Conservation (phyloP, 768 basidiomycete species). For the Rhizopogon vesiculosus region DNA sequence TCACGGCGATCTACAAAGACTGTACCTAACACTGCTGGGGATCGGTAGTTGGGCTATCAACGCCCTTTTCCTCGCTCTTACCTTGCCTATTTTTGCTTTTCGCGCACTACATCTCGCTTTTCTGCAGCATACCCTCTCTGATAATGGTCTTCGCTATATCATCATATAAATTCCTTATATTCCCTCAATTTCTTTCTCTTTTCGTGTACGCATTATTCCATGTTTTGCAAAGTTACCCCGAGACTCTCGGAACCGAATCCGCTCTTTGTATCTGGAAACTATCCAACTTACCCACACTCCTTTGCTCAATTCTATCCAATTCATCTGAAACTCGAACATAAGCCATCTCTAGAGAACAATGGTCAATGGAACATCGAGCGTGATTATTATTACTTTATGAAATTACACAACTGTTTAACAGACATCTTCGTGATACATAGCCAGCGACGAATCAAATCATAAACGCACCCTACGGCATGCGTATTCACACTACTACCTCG, state of each 20-base stretch:
- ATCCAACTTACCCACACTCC: background rate
- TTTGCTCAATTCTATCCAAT: background rate
- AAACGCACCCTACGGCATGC: background rate
- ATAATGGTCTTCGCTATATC: slow-evolving; percentile 22
- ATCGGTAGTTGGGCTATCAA: slow-evolving; percentile 15
- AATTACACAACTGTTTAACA: background rate
- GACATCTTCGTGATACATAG: background rate
- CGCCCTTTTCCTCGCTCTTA: background rate
- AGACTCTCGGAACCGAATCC: background rate
- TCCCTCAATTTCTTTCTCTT: slow-evolving; percentile 15
- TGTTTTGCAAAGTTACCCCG: slow-evolving; percentile 1
- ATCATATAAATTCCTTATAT: slow-evolving; percentile 12
- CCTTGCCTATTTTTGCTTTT: background rate
- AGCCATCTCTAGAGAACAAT: background rate
- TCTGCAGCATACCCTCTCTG: slow-evolving; percentile 26
- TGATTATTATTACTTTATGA: background rate
- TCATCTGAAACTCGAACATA: background rate
- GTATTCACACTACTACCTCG: slow-evolving; percentile 36
- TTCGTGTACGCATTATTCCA: slow-evolving; percentile 28
- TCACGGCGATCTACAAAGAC: slow-evolving; percentile 55
- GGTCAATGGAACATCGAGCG: background rate
- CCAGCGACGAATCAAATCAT: background rate
- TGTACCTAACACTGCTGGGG: slow-evolving; percentile 20
- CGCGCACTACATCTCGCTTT: slow-evolving; percentile 11
- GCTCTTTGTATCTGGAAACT: slow-evolving; percentile 1